A percentile compares a stretch with the other conserved stretches of the same genome.
phyloP scores from a whole-genome alignment of 345 rosid genomes.

The Linum lewisii region DNA sequence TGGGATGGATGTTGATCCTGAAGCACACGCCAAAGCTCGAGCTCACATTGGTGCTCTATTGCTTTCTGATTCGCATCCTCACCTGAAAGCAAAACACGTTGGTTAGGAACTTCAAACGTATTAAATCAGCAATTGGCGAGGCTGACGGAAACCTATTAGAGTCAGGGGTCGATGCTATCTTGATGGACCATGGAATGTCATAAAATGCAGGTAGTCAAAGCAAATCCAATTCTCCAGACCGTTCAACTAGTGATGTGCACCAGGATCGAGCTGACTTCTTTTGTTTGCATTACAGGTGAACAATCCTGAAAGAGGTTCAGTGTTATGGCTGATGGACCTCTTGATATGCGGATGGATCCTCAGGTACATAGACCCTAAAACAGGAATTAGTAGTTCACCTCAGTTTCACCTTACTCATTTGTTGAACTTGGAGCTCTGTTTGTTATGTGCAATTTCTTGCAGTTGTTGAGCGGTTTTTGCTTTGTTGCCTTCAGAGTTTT shows the following conservation, averaged over 20 bases:
- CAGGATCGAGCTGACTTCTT: neutral
- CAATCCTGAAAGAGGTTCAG: constrained; percentile 81
- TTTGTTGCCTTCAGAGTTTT: too few relatives aligned
- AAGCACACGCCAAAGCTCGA: constrained; percentile 52
- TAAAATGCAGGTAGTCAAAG: constrained; percentile 77
- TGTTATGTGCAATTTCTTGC: too few relatives aligned
- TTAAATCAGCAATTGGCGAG: constrained; percentile 40
- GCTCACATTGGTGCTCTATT: constrained; percentile 32
- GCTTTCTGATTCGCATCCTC: constrained; percentile 23
- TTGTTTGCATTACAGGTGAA: constrained; percentile 60
- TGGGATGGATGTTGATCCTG: constrained; percentile 93
- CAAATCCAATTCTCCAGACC: neutral
- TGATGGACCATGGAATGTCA: constrained; percentile 96
- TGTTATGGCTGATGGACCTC: constrained; percentile 74
- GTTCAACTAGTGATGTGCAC: neutral
- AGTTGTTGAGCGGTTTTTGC: too few relatives aligned
- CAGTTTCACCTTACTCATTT: neutral
- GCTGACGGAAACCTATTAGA: constrained; percentile 30
- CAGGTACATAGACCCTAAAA: constrained; percentile 30
- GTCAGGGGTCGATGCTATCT: constrained; percentile 69
- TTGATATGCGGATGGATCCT: constrained; percentile 98
- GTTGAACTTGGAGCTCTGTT: too few relatives aligned
- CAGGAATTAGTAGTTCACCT: neutral
- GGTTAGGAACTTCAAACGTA: constrained; percentile 49
- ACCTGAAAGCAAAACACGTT: constrained; percentile 36